Evolutionary conservation across 73 alveolate species (phyloP).

Genomic region (Breviolum minutum): DNA sequence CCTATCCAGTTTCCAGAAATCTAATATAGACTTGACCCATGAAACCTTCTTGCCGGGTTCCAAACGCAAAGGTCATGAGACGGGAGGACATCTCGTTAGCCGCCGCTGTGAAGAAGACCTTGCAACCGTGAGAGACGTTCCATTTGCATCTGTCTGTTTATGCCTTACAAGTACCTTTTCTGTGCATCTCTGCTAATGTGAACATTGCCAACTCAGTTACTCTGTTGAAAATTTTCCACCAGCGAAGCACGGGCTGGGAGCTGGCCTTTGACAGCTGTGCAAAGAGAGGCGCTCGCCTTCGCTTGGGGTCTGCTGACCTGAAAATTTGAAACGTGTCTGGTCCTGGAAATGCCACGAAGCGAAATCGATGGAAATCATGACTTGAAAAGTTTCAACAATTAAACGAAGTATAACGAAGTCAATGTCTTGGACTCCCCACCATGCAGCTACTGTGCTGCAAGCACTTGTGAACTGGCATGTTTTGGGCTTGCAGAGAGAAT

Average conservation of each 20-base stretch:
- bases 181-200: neutral
- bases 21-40: neutral
- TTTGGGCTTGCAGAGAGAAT: neutral
- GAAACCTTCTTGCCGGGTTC: neutral
- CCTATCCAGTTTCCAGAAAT: neutral
- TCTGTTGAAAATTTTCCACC: neutral
- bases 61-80: constrained; percentile 77
- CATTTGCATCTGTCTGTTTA: neutral
- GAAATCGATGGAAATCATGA: no score
- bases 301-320: constrained; percentile 91
- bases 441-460: constrained; percentile 93
- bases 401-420: neutral
- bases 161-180: neutral
- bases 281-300: constrained; percentile 93
- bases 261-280: constrained; percentile 89
- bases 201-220: neutral
- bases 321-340: no score
- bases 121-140: neutral
- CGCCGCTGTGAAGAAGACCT: constrained; percentile 89
- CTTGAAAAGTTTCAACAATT: neutral
- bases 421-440: constrained; percentile 7
- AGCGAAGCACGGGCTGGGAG: neutral
- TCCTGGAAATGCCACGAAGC: no score
- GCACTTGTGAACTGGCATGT: constrained; percentile 75
- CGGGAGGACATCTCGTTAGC: constrained; percentile 94